These are phyloP conservation scores for Lachnellula subtilissima DNA, from an alignment of 2,329 filamentous ascomycete species.

Conservation along the genomic window DNA sequence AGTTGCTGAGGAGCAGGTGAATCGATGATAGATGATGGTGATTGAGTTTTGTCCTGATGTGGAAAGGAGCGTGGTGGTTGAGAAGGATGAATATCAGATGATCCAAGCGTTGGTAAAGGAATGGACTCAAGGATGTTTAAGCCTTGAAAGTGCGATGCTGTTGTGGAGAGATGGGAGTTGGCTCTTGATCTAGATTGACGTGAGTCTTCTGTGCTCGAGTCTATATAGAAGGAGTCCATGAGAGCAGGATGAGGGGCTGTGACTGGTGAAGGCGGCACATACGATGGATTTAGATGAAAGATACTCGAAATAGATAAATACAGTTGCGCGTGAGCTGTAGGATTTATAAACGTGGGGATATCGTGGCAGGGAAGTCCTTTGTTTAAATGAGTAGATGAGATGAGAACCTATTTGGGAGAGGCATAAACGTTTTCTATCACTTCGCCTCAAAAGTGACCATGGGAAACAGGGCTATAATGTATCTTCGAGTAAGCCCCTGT, in stretches of 20 bases:
- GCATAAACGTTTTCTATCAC: constrained; percentile 24
- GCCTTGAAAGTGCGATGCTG: constrained; percentile 27
- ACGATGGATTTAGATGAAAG: constrained; percentile 21
- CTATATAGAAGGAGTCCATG: constrained; percentile 32
- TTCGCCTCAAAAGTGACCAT: constrained; percentile 25
- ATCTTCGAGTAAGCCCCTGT: constrained; percentile 1
- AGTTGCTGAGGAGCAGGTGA: constrained; percentile 24
- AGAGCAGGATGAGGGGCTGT: constrained; percentile 25
- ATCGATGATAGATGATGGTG: constrained; percentile 20
- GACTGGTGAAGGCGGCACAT: constrained; percentile 28
- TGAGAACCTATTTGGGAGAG: constrained; percentile 28
- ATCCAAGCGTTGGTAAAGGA: constrained; percentile 14
- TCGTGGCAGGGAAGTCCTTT: constrained; percentile 11
- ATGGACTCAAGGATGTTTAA: constrained; percentile 24
- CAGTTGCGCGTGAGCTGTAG: constrained; percentile 11
- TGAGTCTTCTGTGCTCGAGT: constrained; percentile 29
- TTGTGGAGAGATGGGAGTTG: constrained; percentile 29
- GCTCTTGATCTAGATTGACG: constrained; percentile 30
- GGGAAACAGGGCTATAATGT: constrained; percentile 27
- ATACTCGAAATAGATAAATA: constrained; percentile 25
- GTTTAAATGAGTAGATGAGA: constrained; percentile 11
- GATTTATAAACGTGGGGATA: constrained; percentile 23
- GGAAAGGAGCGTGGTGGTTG: constrained; percentile 19
- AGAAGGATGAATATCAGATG: constrained; percentile 13
- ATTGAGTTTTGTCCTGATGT: constrained; percentile 16